A percentile compares a stretch with the other conserved stretches of the same genome.
These are phyloP conservation scores for Arctium minus DNA, from an alignment of 129 eudicot species.

Conservation along the genomic window DNA sequence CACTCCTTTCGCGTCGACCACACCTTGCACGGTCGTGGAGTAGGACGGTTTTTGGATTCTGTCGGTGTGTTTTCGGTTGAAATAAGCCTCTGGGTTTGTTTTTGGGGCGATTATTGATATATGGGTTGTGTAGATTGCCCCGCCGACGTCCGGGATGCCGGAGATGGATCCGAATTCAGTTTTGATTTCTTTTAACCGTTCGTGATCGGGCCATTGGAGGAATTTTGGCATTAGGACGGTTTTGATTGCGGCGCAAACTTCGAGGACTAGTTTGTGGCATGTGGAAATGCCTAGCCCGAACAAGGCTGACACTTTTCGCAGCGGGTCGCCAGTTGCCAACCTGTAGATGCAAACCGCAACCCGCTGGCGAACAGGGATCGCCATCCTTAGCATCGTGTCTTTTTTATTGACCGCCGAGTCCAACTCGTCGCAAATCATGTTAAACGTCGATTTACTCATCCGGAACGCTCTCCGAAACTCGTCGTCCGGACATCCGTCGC, in stretches of 20 bases:
- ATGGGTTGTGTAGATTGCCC: conserved; percentile 75
- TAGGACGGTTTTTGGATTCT: conserved; percentile 71
- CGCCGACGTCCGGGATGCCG: conserved; percentile 54
- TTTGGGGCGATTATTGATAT: conserved; percentile 81
- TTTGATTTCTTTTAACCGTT: conserved; percentile 29
- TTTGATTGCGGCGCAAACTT: conserved; percentile 62
- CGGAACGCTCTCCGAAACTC: conserved; percentile 59
- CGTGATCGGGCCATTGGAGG: conserved; percentile 66
- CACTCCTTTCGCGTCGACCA: conserved; percentile 52
- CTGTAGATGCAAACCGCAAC: conserved; percentile 81
- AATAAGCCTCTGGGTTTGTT: conserved; percentile 44
- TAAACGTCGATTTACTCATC: conserved; percentile 62
- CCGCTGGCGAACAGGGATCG: conserved; percentile 74
- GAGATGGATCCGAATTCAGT: conserved; percentile 34
- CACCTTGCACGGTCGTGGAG: conserved; percentile 73
- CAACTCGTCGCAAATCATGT: conserved; percentile 53
- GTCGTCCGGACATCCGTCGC: conserved; percentile 53
- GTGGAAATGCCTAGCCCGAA: conserved; percentile 81
- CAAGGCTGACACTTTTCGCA: conserved; percentile 53
- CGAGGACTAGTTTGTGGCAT: conserved; percentile 75
- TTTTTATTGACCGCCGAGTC: conserved; percentile 55
- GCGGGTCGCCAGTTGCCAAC: conserved; percentile 77
- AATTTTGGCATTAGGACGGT: conserved; percentile 59
- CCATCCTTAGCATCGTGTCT: conserved; percentile 62
- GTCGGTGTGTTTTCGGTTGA: conserved; percentile 63